Percentiles rank a stretch among this genome's conserved stretches.
Evolutionary conservation across 441 rosid species (phyloP).

Genomic region (Eugenia klotzschiana): DNA sequence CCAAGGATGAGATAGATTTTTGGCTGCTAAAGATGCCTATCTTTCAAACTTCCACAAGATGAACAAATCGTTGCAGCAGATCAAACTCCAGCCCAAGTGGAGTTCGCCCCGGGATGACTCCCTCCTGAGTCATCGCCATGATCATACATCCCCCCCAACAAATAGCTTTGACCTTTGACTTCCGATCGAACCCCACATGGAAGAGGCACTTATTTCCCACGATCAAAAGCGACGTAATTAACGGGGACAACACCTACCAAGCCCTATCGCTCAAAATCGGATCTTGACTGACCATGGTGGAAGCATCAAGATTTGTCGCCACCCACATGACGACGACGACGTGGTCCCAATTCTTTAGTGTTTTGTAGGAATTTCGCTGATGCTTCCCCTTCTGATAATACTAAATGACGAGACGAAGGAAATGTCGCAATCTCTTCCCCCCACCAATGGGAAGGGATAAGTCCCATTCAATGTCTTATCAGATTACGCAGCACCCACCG

Average conservation of each 20-base stretch:
- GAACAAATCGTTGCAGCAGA: not conserved
- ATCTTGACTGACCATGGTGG: too few species aligned
- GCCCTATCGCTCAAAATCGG: too few species aligned
- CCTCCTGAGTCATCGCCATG: not conserved
- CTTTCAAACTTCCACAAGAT: not conserved
- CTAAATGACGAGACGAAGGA: not conserved
- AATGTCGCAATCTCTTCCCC: not conserved
- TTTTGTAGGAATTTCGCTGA: not conserved
- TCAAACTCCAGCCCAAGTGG: too few species aligned
- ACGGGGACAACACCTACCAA: too few species aligned
- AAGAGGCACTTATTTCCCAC: not conserved
- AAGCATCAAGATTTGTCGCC: too few species aligned
- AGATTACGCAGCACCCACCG: not conserved
- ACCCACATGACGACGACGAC: not conserved
- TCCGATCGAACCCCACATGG: not conserved
- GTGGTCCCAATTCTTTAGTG: not conserved
- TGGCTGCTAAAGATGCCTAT: not conserved
- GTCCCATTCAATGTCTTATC: not conserved
- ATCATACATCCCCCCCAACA: not conserved
- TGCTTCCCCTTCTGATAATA: not conserved
- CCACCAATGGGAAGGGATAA: not conserved
- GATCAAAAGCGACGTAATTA: too few species aligned
- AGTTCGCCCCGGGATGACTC: too few species aligned
- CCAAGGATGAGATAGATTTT: not conserved
- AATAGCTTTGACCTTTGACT: not conserved